Percentiles rank a stretch among this genome's conserved stretches.
phyloP scores from a whole-genome alignment of 2,329 filamentous ascomycete genomes.

The Aspergillus eucalypticola region DNA sequence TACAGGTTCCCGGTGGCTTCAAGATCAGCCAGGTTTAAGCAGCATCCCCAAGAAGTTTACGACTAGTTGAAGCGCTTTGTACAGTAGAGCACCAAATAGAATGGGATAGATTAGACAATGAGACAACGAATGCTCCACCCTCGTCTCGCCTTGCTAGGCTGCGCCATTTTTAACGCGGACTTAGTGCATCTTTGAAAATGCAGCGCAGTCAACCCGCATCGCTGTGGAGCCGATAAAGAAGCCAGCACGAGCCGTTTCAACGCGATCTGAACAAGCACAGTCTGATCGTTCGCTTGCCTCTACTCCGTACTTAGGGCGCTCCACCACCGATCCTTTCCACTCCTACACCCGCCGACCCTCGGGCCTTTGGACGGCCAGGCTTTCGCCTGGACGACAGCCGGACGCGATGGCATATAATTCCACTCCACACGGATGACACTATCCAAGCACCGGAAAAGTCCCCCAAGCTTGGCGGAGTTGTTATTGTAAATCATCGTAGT shows the following conservation, averaged over 20 bases:
- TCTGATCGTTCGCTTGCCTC: neutral
- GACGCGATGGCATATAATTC: no score
- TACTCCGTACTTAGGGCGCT: neutral
- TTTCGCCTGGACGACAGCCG: neutral
- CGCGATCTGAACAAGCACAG: neutral
- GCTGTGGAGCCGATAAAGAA: neutral
- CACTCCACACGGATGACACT: no score
- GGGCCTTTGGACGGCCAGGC: neutral
- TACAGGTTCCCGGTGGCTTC: conserved; percentile 31
- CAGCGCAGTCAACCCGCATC: neutral
- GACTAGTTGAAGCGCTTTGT: no score
- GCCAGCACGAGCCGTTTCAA: neutral
- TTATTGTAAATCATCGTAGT: no score
- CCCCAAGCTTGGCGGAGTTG: no score
- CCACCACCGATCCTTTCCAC: neutral
- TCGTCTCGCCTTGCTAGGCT: no score
- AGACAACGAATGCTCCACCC: no score
- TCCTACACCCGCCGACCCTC: neutral
- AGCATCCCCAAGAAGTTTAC: no score
- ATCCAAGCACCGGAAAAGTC: no score
- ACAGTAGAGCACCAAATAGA: no score
- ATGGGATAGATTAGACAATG: no score
- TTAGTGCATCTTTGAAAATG: neutral
- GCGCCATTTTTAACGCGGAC: no score
- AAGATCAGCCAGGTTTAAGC: conserved; percentile 21